Percentiles rank a stretch among this genome's conserved stretches.
phyloP scores from a whole-genome alignment of 768 basidiomycete genomes.

The Favolaschia claudopus region DNA sequence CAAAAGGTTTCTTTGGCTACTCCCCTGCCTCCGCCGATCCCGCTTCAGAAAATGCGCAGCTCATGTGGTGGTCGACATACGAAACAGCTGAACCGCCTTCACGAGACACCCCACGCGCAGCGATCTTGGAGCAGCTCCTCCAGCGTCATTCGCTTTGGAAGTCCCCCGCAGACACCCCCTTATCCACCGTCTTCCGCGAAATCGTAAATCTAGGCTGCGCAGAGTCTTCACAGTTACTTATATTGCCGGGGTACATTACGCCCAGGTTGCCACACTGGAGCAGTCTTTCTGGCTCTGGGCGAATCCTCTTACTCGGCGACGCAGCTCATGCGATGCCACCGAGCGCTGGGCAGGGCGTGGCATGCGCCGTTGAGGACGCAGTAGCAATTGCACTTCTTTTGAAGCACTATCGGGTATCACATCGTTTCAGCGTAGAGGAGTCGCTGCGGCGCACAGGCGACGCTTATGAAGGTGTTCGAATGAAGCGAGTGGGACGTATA shows the following conservation, averaged over 20 bases:
- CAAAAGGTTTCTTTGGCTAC: constrained; percentile 48
- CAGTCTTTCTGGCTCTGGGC: constrained; percentile 37
- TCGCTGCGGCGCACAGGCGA: constrained; percentile 31
- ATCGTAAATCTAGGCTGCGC: constrained; percentile 40
- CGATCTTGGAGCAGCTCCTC: constrained; percentile 39
- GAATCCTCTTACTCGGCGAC: constrained; percentile 50
- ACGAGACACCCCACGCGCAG: constrained; percentile 30
- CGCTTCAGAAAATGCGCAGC: constrained; percentile 14
- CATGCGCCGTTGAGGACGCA: constrained; percentile 50
- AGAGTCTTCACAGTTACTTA: constrained; percentile 31
- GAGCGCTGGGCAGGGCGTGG: constrained; percentile 49
- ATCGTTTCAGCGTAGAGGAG: constrained; percentile 22
- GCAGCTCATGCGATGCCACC: constrained; percentile 55
- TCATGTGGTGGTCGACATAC: constrained; percentile 54
- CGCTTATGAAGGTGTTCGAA: constrained; percentile 43
- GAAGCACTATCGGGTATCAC: constrained; percentile 36
- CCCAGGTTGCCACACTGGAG: constrained; percentile 46
- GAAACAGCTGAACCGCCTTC: constrained; percentile 37
- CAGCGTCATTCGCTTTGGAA: constrained; percentile 42
- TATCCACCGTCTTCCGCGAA: constrained; percentile 30
- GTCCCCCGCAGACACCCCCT: constrained; percentile 41
- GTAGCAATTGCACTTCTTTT: constrained; percentile 44
- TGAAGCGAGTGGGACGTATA: constrained; percentile 41
- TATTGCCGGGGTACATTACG: constrained; percentile 47
- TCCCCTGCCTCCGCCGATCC: constrained; percentile 12